Evolutionary conservation across 1,139 yeast genomes (phyloP), one percentile per base, ranked within the genome.

Genomic region (Yamadazyma songkhlaensis): DNA sequence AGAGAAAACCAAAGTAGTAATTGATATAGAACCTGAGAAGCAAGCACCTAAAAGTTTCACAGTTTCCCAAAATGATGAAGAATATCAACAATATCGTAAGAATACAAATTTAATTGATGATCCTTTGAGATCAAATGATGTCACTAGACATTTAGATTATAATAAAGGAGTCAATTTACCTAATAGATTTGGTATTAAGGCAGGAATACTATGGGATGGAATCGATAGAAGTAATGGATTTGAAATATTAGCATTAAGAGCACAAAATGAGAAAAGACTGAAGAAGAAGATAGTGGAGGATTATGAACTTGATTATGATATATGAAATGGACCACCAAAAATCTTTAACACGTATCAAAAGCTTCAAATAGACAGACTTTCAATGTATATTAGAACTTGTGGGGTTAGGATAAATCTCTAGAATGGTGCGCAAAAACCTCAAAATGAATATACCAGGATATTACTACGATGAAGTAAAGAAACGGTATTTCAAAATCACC

Each of bases 161-260:
- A 81, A 72, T 45, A 39, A 45, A 23, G 79, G 85, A 0, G 50
- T 69, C 0, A 77, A 62, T 39, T 78, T 87, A 0, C 77, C 77
- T 20, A 90, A 90, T 53, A 60, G 97, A 44, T 90, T 87, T 59
- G 74, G 74, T 3, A 81, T 90, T 13, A 63, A 64, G 5, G 95
- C 97, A 0, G 97, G 97, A 0, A 67, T 70, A 47, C 67, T 87
- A 40, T 90, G 97, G 97, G 97, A 90, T 56, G 97, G 97, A 0
- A 81, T 89, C 0, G 94, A 88, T 58, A 65, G 97, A 42, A 79
- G 95, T 0, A 90, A 84, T 54, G 97, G 97, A n/a, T 90, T 85
- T 59, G 97, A 90, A 54, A 66, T 64, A 35, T 64, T 72, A 43
- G 74, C 85, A 69, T 70, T 86, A 52, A 66, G 74, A 28, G 75